phyloP scores from a whole-genome alignment of 2,329 filamentous ascomycete species.

The Alternaria sp. region DNA sequence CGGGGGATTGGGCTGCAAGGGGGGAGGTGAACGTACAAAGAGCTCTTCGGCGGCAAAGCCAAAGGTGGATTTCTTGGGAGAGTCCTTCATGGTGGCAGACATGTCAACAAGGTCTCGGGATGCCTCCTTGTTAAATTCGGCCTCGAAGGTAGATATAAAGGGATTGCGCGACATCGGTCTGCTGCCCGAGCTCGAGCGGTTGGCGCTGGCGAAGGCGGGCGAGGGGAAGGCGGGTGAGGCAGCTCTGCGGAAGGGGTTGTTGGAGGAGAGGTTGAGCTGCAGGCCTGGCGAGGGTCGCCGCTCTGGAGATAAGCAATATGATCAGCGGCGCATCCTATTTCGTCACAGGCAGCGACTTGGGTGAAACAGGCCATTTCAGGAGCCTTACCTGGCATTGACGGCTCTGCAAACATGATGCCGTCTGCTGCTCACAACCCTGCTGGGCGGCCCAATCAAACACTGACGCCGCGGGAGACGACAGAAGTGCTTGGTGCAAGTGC shows the following conservation, averaged over 20 bases:
- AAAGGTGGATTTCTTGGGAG: constrained; percentile 57
- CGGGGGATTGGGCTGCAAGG: constrained; percentile 16
- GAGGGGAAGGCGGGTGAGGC: constrained; percentile 61
- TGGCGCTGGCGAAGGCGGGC: constrained; percentile 59
- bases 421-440: constrained; percentile 44
- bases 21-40: constrained; percentile 69
- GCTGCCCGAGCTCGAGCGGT: constrained; percentile 61
- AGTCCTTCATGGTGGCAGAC: constrained; percentile 51
- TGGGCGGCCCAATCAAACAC: constrained; percentile 45
- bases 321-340: constrained; percentile 41
- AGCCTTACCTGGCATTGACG: constrained; percentile 54
- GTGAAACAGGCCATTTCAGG: constrained; percentile 49
- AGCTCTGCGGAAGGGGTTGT: constrained; percentile 81
- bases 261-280: constrained; percentile 72
- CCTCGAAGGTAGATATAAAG: constrained; percentile 70
- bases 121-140: constrained; percentile 52
- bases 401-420: constrained; percentile 54
- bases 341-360: constrained; percentile 38
- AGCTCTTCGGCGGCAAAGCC: constrained; percentile 70
- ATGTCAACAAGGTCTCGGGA: constrained; percentile 48
- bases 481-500: constrained; percentile 28
- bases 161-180: constrained; percentile 77
- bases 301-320: constrained; percentile 48
- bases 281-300: constrained; percentile 63
- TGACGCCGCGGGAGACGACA: constrained; percentile 34